A percentile compares a stretch with the other conserved stretches of the same genome.
Evolutionary conservation across 1,284 basidiomycete species (phyloP).

Genomic region (Fereydounia khargensis): DNA sequence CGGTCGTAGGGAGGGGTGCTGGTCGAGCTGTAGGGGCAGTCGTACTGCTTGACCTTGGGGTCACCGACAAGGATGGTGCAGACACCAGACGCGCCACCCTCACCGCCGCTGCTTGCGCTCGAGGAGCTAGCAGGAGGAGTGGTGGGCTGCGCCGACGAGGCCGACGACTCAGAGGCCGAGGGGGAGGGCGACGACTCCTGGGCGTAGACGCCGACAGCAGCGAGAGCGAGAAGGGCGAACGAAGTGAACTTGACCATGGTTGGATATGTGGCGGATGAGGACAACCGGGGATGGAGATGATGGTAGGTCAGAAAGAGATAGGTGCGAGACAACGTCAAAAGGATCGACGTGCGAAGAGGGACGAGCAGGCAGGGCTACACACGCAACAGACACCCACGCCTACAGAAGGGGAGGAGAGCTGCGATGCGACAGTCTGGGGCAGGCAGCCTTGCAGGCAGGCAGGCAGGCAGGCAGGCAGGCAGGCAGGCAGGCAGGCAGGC

Average conservation of each 20-base stretch:
- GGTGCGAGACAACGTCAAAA: neutral
- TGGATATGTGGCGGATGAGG: neutral
- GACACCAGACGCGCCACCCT: slow-evolving; percentile 6
- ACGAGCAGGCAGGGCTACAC: no score
- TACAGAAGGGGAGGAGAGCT: no score
- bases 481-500: no score
- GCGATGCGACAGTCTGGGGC: no score
- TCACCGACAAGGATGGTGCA: slow-evolving; percentile 39
- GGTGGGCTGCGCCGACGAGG: slow-evolving; percentile 3
- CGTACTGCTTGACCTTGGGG: slow-evolving; percentile 10
- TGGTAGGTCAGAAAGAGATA: slow-evolving; percentile 3
- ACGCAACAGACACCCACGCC: no score
- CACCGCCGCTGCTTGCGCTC: slow-evolving; percentile 6
- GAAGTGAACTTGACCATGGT: slow-evolving; percentile 46
- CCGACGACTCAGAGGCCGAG: no score
- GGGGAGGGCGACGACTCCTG: slow-evolving; percentile 23
- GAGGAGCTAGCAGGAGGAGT: slow-evolving; percentile 7
- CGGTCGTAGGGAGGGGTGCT: slow-evolving; percentile 42
- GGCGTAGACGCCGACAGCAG: slow-evolving; percentile 30
- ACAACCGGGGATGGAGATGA: slow-evolving; percentile 1
- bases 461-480: no score
- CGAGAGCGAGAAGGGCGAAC: slow-evolving; percentile 37
- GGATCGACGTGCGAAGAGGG: neutral
- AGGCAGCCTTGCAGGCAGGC: no score
- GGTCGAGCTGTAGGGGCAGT: slow-evolving; percentile 43